Evolutionary conservation across 2,329 filamentous ascomycete species (phyloP).

Genomic region (Xylariales sp.): DNA sequence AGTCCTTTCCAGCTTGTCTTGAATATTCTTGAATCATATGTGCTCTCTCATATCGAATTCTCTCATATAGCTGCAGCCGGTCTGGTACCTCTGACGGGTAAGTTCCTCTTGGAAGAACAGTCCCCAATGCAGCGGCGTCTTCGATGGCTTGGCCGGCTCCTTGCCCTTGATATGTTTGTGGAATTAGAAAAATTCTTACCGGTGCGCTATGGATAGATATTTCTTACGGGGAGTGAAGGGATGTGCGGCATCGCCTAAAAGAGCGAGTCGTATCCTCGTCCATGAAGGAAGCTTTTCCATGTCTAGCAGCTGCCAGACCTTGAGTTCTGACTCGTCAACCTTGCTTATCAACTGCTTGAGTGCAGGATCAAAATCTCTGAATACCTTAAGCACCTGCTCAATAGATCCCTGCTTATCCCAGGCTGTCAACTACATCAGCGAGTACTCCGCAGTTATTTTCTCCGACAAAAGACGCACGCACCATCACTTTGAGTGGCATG

Average conservation of each 20-base stretch:
- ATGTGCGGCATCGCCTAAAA: constrained; percentile 76
- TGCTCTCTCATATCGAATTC: constrained; percentile 67
- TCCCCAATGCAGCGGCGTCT: constrained; percentile 69
- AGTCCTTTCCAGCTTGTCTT: constrained; percentile 62
- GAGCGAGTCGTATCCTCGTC: constrained; percentile 63
- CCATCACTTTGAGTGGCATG: constrained; percentile 49
- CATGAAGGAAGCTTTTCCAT: constrained; percentile 69
- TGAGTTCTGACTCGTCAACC: constrained; percentile 59
- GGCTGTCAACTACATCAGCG: constrained; percentile 40
- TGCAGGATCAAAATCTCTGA: constrained; percentile 57
- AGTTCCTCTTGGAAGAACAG: constrained; percentile 64
- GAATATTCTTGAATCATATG: constrained; percentile 68
- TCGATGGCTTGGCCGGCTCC: constrained; percentile 73
- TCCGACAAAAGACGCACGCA: constrained; percentile 37
- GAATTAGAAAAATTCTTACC: background rate
- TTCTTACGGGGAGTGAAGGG: constrained; percentile 70
- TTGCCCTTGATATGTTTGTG: constrained; percentile 41
- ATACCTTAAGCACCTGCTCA: constrained; percentile 54
- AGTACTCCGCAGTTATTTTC: background rate
- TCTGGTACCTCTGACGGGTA: constrained; percentile 60
- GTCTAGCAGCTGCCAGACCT: constrained; percentile 70
- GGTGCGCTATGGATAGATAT: background rate
- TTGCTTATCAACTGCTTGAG: constrained; percentile 56
- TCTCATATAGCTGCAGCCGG: constrained; percentile 69
- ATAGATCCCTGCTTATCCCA: constrained; percentile 55